Percentiles rank a stretch among this genome's conserved stretches.
These are phyloP conservation scores for Nemania sp. DNA, from an alignment of 2,329 filamentous ascomycete genomes.

Conservation along the genomic window DNA sequence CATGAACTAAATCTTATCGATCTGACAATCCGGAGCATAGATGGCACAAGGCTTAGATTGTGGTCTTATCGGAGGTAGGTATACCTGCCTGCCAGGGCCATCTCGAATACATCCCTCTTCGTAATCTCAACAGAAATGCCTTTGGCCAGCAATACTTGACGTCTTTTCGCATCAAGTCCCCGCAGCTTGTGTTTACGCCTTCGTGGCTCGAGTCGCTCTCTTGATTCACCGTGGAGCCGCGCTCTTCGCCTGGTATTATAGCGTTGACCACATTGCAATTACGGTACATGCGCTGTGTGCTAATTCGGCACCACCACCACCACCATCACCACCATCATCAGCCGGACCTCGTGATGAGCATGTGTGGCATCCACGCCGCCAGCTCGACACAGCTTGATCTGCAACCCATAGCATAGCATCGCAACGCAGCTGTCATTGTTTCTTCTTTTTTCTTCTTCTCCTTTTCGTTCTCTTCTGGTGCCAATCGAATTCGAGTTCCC, in stretches of 20 bases:
- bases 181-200: background rate
- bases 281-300: no score
- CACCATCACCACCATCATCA: no score
- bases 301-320: background rate
- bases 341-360: constrained; percentile 2
- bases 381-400: constrained; percentile 5
- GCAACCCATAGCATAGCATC: constrained; percentile 5
- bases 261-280: no score
- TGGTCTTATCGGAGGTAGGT: background rate
- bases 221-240: constrained; percentile 17
- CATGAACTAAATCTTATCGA: background rate
- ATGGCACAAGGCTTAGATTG: background rate
- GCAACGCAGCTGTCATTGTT: no score
- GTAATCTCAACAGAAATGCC: no score
- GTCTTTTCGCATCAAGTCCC: background rate
- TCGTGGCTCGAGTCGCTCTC: constrained; percentile 4
- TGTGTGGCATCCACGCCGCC: constrained; percentile 1
- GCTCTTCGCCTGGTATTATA: background rate
- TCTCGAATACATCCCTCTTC: background rate
- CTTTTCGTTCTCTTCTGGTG: no score
- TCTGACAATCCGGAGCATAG: background rate
- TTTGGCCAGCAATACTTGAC: no score
- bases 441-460: no score
- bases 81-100: background rate
- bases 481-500: no score